Base-by-base conservation (phyloP, 768 basidiomycete species). In the Phylloporus rhodoxanthus region DNA sequence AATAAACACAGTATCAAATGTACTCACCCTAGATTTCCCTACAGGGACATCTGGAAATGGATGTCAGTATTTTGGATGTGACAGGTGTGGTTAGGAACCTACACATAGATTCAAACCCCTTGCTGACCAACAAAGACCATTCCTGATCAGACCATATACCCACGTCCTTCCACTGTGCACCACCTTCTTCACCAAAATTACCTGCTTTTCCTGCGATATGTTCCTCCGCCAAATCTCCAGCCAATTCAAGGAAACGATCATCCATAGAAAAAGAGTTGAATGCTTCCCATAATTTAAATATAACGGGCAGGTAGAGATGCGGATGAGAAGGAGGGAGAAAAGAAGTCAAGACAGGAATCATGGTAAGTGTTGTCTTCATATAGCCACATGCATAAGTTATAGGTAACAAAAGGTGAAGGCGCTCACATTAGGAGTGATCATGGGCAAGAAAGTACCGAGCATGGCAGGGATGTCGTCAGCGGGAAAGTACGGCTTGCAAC, bases 141-240 rank as follows among this genome's bases (percentile, higher is more conserved):
- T 97, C 84, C 37, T 79, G 73, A 50, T 90, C 79, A 5, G 80
- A 84, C 80, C 91, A 93, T 47, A 98, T 93, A 11, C 94, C 94
- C 30, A 97, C 78, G 56, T 90, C 87, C 64, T 84, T 85, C 82
- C 83, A 86, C 48, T 71, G 68, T 8, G 81, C 77, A 33, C 76
- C 75, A 43, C 77, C 79, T 57, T 80, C 77, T 43, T 67, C 66
- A 8, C 77, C 81, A n/a, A 69, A 73, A 38, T 71, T 72, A n/a
- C 80, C 78, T 33, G 64, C 62, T 19, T 74, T 68, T 17, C 84
- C 84, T 19, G 79, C 84, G 54, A 88, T 76, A 59, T 89, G 83
- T 59, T 87, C 83, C 63, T 87, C 84, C 0, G 86, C 73, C 20
- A 91, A 67, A 25, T 80, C 74, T 32, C 84, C 86, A 44, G 81